phyloP scores from a whole-genome alignment of 2,329 filamentous ascomycete genomes.

The Arthrocladium fulminans region DNA sequence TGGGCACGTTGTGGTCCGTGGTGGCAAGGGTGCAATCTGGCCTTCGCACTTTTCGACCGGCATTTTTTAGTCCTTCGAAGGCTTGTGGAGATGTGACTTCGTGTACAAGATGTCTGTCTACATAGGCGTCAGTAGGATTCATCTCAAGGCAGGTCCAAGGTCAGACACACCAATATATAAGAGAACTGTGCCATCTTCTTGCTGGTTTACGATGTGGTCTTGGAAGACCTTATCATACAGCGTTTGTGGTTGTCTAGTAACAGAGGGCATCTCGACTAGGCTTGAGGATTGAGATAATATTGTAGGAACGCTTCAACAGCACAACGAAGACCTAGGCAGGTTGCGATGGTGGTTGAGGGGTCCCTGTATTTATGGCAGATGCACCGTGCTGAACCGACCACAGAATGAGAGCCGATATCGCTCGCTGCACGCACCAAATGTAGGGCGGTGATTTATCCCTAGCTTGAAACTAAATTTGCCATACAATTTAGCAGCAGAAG shows the following conservation, averaged over 20 bases:
- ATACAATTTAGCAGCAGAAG: background rate
- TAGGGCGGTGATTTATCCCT: background rate
- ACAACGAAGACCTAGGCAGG: background rate
- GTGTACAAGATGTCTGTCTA: constrained; percentile 91
- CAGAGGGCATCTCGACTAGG: constrained; percentile 61
- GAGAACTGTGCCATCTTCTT: constrained; percentile 82
- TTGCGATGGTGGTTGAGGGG: background rate
- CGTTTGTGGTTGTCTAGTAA: constrained; percentile 64
- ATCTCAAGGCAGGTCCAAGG: background rate
- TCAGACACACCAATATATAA: constrained; percentile 73
- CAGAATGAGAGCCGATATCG: background rate
- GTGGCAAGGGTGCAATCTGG: constrained; percentile 96
- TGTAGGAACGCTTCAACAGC: background rate
- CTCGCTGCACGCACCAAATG: background rate
- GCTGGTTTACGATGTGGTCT: constrained; percentile 89
- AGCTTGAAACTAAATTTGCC: background rate
- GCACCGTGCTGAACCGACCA: background rate
- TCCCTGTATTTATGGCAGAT: background rate
- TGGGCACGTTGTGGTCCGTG: constrained; percentile 97
- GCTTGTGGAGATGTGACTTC: constrained; percentile 99
- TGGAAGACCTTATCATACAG: constrained; percentile 97
- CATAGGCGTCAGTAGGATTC: constrained; percentile 21
- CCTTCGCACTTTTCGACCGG: constrained; percentile 75
- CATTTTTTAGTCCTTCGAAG: constrained; percentile 89
- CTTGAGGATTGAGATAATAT: background rate